These are phyloP conservation scores for Schrenkiella parvula DNA, from an alignment of 345 rosid genomes.

Conservation along the genomic window DNA sequence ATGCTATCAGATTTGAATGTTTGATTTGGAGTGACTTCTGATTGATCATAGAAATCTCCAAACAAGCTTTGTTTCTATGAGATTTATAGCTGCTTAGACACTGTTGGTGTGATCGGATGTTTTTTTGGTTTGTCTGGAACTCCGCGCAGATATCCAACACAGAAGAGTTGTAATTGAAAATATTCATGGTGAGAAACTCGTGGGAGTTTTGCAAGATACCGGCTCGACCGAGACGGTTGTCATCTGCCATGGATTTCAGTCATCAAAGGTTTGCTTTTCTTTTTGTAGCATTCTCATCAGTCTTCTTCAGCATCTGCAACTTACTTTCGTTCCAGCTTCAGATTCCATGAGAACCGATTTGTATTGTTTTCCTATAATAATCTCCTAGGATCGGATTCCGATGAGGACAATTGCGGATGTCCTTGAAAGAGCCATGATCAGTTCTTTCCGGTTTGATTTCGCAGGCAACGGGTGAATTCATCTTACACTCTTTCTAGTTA, in stretches of 20 bases:
- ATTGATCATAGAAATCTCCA: neutral
- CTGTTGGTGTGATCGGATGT: neutral
- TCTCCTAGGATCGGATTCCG: slow-evolving; percentile 72
- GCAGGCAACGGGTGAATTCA: slow-evolving; percentile 70
- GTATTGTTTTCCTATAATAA: neutral
- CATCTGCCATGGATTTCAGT: slow-evolving; percentile 79
- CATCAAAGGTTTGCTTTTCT: slow-evolving; percentile 53
- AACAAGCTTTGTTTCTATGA: neutral
- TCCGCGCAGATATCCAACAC: slow-evolving; percentile 22
- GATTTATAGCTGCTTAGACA: neutral
- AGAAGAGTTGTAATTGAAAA: slow-evolving; percentile 46
- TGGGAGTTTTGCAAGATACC: slow-evolving; percentile 67
- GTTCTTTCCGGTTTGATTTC: slow-evolving; percentile 76
- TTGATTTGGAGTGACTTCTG: neutral
- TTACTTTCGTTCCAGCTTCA: neutral
- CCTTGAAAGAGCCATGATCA: slow-evolving; percentile 48
- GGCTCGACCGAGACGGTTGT: slow-evolving; percentile 65
- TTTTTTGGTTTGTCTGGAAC: neutral
- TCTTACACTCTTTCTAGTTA: neutral
- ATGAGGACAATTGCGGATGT: slow-evolving; percentile 59
- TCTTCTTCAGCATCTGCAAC: neutral
- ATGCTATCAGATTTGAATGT: neutral
- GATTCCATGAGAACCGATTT: neutral
- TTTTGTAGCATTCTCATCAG: neutral
- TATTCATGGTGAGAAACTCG: slow-evolving; percentile 62